These are phyloP conservation scores for Schwanniomyces pseudopolymorphus DNA, from an alignment of 805 yeast species.

Conservation along the genomic window DNA sequence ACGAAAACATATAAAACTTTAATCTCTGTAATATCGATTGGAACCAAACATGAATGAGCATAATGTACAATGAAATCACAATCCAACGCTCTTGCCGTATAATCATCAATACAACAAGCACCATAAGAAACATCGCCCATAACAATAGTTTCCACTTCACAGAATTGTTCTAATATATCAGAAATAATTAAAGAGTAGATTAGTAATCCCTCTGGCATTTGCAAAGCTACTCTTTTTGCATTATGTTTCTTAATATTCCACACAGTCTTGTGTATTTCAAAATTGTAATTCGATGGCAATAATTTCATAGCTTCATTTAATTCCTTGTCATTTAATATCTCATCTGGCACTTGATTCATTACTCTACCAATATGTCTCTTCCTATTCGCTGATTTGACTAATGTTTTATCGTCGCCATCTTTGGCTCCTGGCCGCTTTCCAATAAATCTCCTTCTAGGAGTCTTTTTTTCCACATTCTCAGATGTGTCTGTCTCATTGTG, in stretches of 20 bases:
- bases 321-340: conserved; percentile 75
- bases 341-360: conserved; percentile 85
- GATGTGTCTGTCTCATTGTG: neutral
- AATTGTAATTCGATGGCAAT: conserved; percentile 88
- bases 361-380: conserved; percentile 53
- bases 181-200: conserved; percentile 87
- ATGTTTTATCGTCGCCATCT: conserved; percentile 20
- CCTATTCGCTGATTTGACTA: conserved; percentile 21
- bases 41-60: conserved; percentile 96
- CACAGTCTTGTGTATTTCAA: conserved; percentile 92
- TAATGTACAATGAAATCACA: conserved; percentile 95
- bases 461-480: conserved; percentile 10
- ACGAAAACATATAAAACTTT: conserved; percentile 95
- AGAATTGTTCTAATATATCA: conserved; percentile 90
- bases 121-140: conserved; percentile 99
- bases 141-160: conserved; percentile 80
- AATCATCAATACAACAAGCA: conserved; percentile 97
- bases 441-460: conserved; percentile 58
- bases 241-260: conserved; percentile 81
- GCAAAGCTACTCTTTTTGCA: conserved; percentile 86
- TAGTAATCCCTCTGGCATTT: conserved; percentile 95
- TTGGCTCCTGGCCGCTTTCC: conserved; percentile 41
- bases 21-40: conserved; percentile 86
- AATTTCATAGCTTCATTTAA: conserved; percentile 80
- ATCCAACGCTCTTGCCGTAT: conserved; percentile 85